phyloP scores from a whole-genome alignment of 2,329 filamentous ascomycete species.

The Botryotinia globosa region DNA sequence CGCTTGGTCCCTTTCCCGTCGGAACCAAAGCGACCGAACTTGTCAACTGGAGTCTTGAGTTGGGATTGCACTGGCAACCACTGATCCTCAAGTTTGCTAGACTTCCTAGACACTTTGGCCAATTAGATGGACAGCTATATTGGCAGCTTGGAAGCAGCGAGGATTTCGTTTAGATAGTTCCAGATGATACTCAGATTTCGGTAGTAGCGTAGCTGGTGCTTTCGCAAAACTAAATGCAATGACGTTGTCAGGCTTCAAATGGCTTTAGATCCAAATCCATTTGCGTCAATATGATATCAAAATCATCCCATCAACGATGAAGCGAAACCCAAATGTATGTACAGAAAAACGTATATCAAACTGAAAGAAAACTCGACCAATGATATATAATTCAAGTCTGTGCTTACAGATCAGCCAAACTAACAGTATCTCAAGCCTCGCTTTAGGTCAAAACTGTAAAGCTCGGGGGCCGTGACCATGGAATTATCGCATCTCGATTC shows the following conservation, averaged over 20 bases:
- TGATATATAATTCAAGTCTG: background rate
- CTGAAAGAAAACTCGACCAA: background rate
- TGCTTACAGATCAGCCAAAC: background rate
- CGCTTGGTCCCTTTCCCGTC: slow-evolving; percentile 4
- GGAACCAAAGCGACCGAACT: too few relatives aligned
- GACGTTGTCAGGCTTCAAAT: background rate
- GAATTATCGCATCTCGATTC: background rate
- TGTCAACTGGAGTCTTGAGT: background rate
- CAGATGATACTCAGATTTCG: background rate
- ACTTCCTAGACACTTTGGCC: background rate
- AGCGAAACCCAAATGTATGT: background rate
- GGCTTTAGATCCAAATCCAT: background rate
- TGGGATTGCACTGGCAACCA: background rate
- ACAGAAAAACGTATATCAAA: background rate
- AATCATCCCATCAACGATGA: background rate
- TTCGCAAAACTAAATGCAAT: background rate
- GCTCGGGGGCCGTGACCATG: background rate
- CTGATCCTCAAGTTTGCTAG: background rate
- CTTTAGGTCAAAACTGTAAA: background rate
- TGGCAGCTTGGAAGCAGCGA: background rate
- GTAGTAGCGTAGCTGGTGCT: background rate
- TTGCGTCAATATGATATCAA: background rate
- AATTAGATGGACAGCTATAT: background rate
- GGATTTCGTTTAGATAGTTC: background rate
- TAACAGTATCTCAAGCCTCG: background rate